phyloP scores from a whole-genome alignment of 163 green algal species.

The Volvox carteri region DNA sequence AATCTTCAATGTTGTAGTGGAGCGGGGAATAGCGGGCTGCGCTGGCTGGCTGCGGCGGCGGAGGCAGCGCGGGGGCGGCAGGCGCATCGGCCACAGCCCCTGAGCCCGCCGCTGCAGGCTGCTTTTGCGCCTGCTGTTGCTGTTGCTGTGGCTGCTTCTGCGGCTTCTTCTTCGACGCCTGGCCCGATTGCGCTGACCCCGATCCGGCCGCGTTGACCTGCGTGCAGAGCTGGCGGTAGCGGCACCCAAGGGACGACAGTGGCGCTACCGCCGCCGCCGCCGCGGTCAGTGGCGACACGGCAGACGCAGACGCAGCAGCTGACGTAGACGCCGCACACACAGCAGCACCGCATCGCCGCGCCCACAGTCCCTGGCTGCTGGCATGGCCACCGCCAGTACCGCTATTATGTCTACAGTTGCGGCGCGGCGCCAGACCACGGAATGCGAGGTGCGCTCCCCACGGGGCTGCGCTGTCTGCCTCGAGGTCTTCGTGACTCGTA shows the following conservation, averaged over 20 bases:
- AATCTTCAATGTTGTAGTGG: conserved; percentile 74
- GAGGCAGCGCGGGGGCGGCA: neutral
- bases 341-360: neutral
- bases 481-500: neutral
- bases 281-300: neutral
- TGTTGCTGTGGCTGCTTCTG: conserved; percentile 5
- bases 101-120: neutral
- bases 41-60: neutral
- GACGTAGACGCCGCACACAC: too few relatives aligned
- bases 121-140: neutral
- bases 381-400: neutral
- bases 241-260: neutral
- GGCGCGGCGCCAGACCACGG: neutral
- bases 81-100: neutral
- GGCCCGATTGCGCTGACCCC: neutral
- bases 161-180: neutral
- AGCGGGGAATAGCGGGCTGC: conserved; percentile 68
- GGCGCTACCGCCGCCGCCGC: neutral
- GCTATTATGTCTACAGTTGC: neutral
- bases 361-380: neutral
- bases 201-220: neutral
- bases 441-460: neutral
- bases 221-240: conserved; percentile 20
- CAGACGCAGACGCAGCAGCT: neutral
- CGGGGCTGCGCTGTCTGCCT: neutral